Conservation (phyloP, 2,329 filamentous ascomycete genomes). For the Diaporthe citriasiana region DNA sequence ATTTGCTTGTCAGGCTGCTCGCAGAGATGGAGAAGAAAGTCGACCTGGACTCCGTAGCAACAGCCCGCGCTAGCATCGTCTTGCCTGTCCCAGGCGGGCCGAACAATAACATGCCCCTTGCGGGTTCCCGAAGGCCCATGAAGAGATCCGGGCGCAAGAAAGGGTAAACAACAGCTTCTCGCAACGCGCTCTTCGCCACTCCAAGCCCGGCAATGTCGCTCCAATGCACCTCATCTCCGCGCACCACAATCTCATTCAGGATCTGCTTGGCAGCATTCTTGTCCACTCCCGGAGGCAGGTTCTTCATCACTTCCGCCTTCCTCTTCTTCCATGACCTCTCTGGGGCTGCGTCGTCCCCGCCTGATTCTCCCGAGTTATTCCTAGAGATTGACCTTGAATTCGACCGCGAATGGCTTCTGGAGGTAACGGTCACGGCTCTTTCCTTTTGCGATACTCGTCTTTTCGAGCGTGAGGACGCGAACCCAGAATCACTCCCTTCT, state of each 20-base stretch:
- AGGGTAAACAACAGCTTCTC: constrained; percentile 97
- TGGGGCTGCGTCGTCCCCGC: constrained; percentile 56
- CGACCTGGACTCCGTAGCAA: constrained; percentile 93
- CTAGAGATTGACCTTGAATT: constrained; percentile 39
- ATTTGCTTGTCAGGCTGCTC: constrained; percentile 95
- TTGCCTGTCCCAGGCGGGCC: constrained; percentile 98
- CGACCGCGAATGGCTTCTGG: constrained; percentile 25
- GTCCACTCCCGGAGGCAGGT: constrained; percentile 86
- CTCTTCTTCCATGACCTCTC: constrained; percentile 72
- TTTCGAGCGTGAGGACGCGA: constrained; percentile 30
- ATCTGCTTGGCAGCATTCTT: constrained; percentile 88
- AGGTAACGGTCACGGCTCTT: constrained; percentile 6
- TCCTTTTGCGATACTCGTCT: constrained; percentile 39
- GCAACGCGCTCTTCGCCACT: constrained; percentile 89
- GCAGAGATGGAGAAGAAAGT: constrained; percentile 98
- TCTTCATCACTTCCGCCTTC: constrained; percentile 77
- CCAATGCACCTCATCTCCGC: constrained; percentile 96
- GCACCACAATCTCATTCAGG: constrained; percentile 93
- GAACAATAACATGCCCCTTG: constrained; percentile 94
- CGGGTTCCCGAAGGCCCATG: constrained; percentile 93
- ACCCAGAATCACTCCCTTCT: constrained; percentile 37
- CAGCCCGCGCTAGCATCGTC: constrained; percentile 95
- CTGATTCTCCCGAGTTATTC: constrained; percentile 53
- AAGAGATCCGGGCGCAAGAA: constrained; percentile 96
- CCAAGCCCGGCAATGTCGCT: constrained; percentile 92